Base-by-base conservation (phyloP, 2,329 filamentous ascomycete genomes). In the Calonectria crousiana region DNA sequence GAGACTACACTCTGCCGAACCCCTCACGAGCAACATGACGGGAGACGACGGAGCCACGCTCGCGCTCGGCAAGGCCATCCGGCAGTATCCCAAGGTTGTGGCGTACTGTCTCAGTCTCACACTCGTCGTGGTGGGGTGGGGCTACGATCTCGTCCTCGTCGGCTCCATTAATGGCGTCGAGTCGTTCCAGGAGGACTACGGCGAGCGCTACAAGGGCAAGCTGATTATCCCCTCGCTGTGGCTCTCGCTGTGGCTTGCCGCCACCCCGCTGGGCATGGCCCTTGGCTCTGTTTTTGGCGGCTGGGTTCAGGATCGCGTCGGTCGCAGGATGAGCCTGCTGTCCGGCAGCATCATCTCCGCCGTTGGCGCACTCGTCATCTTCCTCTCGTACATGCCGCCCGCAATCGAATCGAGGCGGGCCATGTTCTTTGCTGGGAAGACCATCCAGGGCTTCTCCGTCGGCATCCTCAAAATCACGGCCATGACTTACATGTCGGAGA, bases 401-500 rank as follows among this genome's bases (percentile, higher is more conserved):
- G 76, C 1, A 18, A 73, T 2, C 51, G 52, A 0, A 82, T 62
- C 56, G 23, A 62, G 77, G 58, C 74, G 82, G 1, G 74, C 74
- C 23, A 52, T 82, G 38, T 78, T 83, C 20, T 78, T 78, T 0
- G 77, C 65, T 4, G 82, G 82, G 0, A 71, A 80, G 56, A 78
- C 76, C 0, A 72, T 83, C 0, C 82, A 84, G 2, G 82, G 82
- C 1, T 74, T 81, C 10, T 76, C 82, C 0, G 79, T 83, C 3
- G 81, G 80, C 10, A 73, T 78, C 1, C 76, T 82, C 47, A 82
- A 79, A 23, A 77, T 78, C 1, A 79, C 77, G 0, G 77, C 75
- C 23, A 73, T 82, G 13, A 82, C 81, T 0, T 82, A 97, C 73
- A 78, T 83, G 1, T 83, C 82, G 0, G 81, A 83, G 36, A 82